phyloP scores from a whole-genome alignment of 2,329 filamentous ascomycete species.

The Verticillium klebahnii region DNA sequence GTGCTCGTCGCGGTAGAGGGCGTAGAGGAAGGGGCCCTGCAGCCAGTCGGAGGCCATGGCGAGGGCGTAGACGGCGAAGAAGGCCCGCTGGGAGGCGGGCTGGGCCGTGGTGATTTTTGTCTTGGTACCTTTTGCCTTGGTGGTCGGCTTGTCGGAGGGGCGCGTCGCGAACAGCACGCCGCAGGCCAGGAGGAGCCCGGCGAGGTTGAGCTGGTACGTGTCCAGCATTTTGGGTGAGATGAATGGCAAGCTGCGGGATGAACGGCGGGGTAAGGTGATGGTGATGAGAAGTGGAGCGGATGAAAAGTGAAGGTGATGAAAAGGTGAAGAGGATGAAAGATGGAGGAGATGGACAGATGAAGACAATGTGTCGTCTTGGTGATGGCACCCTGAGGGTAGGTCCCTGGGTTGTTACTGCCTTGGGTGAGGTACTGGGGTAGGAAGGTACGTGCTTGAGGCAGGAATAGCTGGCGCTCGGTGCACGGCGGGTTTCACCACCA shows the following conservation, averaged over 20 bases:
- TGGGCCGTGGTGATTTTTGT: neutral
- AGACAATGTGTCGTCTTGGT: neutral
- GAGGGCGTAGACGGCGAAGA: slow-evolving; percentile 40
- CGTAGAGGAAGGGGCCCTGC: slow-evolving; percentile 29
- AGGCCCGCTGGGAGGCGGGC: slow-evolving; percentile 20
- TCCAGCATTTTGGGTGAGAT: slow-evolving; percentile 16
- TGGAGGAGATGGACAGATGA: neutral
- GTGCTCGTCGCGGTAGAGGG: slow-evolving; percentile 29
- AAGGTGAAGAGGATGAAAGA: neutral
- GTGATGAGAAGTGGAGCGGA: neutral
- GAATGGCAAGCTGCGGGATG: neutral
- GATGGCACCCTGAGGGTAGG: too few relatives aligned
- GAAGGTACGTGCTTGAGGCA: too few relatives aligned
- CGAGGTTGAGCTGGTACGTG: slow-evolving; percentile 28
- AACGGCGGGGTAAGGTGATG: neutral
- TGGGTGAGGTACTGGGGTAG: too few relatives aligned
- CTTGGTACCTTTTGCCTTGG: slow-evolving; percentile 1
- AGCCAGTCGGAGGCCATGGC: slow-evolving; percentile 49
- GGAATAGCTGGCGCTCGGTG: neutral
- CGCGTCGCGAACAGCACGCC: slow-evolving; percentile 16
- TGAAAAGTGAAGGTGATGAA: neutral
- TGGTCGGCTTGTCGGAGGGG: slow-evolving; percentile 11
- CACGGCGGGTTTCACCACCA: neutral
- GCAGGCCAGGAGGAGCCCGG: slow-evolving; percentile 25
- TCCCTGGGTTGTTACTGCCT: too few relatives aligned